Conservation (phyloP, 169 alveolate species). For the Plasmodium vinckei region DNA sequence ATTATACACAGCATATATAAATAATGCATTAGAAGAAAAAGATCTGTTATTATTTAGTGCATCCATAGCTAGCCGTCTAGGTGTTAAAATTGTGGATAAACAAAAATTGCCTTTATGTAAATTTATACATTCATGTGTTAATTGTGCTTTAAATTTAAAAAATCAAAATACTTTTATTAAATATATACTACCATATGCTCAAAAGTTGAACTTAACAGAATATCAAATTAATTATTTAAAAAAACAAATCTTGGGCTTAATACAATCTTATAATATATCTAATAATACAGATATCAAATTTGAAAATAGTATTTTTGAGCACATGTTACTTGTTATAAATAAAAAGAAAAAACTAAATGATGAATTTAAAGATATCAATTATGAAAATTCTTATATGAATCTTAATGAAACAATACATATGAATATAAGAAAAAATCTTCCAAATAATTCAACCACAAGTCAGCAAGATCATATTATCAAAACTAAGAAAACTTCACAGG, state of each 20-base stretch:
- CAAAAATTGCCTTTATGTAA: constrained; percentile 74
- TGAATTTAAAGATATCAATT: constrained; percentile 60
- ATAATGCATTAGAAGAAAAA: constrained; percentile 73
- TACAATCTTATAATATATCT: constrained; percentile 42
- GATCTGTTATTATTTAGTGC: constrained; percentile 66
- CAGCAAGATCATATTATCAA: constrained; percentile 18
- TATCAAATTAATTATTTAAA: constrained; percentile 62
- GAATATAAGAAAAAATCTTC: constrained; percentile 67
- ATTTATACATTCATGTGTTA: constrained; percentile 75
- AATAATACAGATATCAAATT: constrained; percentile 33
- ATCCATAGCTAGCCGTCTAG: constrained; percentile 72
- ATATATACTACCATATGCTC: constrained; percentile 76
- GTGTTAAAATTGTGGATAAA: constrained; percentile 72
- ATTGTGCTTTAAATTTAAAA: constrained; percentile 73
- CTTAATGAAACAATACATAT: constrained; percentile 66
- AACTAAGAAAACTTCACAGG: constrained; percentile 35
- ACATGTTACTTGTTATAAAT: constrained; percentile 43
- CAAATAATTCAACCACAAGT: constrained; percentile 1
- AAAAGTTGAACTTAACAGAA: constrained; percentile 59
- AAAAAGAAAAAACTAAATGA: constrained; percentile 67
- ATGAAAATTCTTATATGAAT: constrained; percentile 60
- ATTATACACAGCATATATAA: constrained; percentile 68
- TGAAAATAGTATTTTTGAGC: constrained; percentile 72
- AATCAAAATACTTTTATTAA: constrained; percentile 65
- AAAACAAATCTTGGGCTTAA: constrained; percentile 39